Evolutionary conservation across 1,284 basidiomycete species (phyloP), one percentile per base, ranked within the genome.

Genomic region (Inonotus hispidus): DNA sequence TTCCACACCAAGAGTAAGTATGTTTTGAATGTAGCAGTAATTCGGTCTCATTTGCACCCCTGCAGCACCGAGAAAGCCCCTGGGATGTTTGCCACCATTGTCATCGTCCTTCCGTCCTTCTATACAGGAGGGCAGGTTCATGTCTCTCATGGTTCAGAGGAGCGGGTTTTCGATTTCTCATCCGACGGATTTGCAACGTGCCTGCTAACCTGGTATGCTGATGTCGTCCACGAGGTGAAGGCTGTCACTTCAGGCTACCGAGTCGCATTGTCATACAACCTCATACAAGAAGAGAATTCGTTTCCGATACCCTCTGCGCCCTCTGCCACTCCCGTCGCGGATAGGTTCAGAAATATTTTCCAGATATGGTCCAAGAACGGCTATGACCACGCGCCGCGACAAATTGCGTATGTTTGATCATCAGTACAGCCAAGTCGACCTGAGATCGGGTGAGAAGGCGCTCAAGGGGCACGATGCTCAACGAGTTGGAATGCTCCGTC

Each of bases 181-280:
- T 61, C 66, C 43, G 74, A 73, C 35, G 56, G 69, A 0, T 61
- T 68, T 3, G 65, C 67, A 5, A 77, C 75, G 0, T 68, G 73
- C 1, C 70, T 79, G 6, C 67, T 81, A 5, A 72, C 79, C 0
- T 81, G 79, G 78, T 82, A 79, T 62, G 78, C 77, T 4, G 77
- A 79, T 59, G 79, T 79, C 38, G 66, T 68, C 23, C 77, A 79
- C 59, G 75, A 77, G 66, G 71, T 81, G 55, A 75, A 79, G 60
- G 74, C 75, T 2, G 68, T 82, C 39, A 76, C 73, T 1, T 70
- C 71, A 25, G 80, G 79, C 1, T 77, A 75, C 57, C 77, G 76
- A 6, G 70, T 81, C 13, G 79, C 77, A 0, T 73, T 82, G 6
- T 74, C 75, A 0, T 81, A 77, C 67, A 78, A 81, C 59, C 72